Evolutionary conservation across 805 yeast genomes (phyloP).

Genomic region (Torulaspora franciscae): DNA sequence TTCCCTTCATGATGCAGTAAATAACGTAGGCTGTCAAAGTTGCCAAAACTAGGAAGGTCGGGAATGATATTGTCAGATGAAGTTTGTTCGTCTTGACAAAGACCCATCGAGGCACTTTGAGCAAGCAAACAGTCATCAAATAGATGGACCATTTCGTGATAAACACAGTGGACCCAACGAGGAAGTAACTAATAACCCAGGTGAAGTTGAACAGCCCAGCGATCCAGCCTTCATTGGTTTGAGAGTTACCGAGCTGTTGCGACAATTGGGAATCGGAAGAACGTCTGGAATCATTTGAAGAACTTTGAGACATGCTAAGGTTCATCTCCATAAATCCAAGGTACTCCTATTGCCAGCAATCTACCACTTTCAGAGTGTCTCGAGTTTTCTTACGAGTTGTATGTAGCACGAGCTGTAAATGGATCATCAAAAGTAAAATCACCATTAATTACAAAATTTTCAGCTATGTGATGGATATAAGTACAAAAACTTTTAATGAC

Average conservation of each 20-base stretch:
- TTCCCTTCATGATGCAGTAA: slow-evolving; percentile 21
- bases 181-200: slow-evolving; percentile 14
- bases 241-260: slow-evolving; percentile 1
- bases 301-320: slow-evolving; percentile 1
- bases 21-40: slow-evolving; percentile 15
- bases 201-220: slow-evolving; percentile 11
- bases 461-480: neutral
- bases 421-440: too few relatives aligned
- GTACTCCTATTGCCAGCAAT: neutral
- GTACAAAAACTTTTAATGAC: neutral
- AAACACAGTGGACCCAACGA: slow-evolving; percentile 12
- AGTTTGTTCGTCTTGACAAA: slow-evolving; percentile 16
- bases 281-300: slow-evolving; percentile 1
- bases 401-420: too few relatives aligned
- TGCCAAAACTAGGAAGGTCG: slow-evolving; percentile 13
- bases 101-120: slow-evolving; percentile 18
- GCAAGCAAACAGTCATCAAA: slow-evolving; percentile 12
- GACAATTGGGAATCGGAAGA: slow-evolving; percentile 7
- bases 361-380: neutral
- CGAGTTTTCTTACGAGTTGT: too few relatives aligned
- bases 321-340: slow-evolving; percentile 1
- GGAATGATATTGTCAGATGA: slow-evolving; percentile 21
- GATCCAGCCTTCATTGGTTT: slow-evolving; percentile 12
- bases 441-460: neutral
- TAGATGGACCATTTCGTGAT: slow-evolving; percentile 12